Evolutionary conservation across 176 grass and related monocot species (phyloP).

Genomic region (Musa itinerans): DNA sequence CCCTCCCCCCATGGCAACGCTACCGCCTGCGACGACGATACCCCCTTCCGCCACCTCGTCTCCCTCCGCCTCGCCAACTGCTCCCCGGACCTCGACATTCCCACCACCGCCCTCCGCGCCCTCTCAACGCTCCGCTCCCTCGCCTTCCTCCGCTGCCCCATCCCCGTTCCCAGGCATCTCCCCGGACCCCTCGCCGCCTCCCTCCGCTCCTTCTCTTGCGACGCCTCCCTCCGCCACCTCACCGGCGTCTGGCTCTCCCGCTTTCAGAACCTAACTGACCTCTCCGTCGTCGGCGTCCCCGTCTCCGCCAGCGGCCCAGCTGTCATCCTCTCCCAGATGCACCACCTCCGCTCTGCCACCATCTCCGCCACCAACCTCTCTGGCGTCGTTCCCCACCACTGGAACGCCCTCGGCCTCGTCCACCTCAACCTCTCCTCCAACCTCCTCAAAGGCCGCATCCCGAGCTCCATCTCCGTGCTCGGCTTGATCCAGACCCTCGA

Average conservation of each 20-base stretch:
- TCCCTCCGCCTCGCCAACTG: constrained; percentile 63
- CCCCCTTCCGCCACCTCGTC: constrained; percentile 51
- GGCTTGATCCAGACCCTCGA: constrained; percentile 46
- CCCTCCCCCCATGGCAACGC: constrained; percentile 3
- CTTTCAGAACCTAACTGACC: constrained; percentile 55
- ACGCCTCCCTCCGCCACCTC: constrained; percentile 45
- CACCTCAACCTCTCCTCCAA: constrained; percentile 75
- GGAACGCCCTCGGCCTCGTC: constrained; percentile 63
- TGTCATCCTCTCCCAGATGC: constrained; percentile 69
- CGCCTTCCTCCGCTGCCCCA: constrained; percentile 43
- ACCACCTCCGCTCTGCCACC: constrained; percentile 33
- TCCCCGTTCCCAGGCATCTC: constrained; percentile 33
- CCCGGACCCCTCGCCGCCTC: constrained; percentile 32
- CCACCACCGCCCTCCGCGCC: constrained; percentile 34
- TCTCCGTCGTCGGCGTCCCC: constrained; percentile 40
- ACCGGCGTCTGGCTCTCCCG: constrained; percentile 54
- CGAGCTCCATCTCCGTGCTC: constrained; percentile 52
- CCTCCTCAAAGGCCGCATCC: constrained; percentile 48
- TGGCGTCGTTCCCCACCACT: constrained; percentile 66
- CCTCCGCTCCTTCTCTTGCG: constrained; percentile 53
- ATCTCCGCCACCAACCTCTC: constrained; percentile 66
- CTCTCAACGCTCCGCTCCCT: constrained; percentile 36
- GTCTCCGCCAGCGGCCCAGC: constrained; percentile 35
- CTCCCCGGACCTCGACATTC: constrained; percentile 55
- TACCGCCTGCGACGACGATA: not conserved